Base-by-base conservation (phyloP, 176 grass and related monocot genomes). In the Coix lacrymajobi region DNA sequence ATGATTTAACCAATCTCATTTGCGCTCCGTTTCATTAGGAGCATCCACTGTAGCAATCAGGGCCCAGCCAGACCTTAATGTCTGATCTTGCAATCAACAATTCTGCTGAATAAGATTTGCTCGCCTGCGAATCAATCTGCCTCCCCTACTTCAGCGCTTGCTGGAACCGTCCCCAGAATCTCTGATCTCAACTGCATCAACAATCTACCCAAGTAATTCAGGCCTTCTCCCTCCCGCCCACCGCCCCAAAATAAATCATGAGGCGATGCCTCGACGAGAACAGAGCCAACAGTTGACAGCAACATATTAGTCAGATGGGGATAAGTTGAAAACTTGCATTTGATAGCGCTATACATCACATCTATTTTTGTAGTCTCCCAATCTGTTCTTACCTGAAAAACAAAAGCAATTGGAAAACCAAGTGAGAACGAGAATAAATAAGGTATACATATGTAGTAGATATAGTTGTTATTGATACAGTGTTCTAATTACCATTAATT, bases 161-260 rank as follows among this genome's bases (percentile, higher is more conserved):
- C 51, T 31, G 38, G 72, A 65, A 66, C 26, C 0, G 68, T 84
- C 41, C 90, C 81, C 28, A 90, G 77, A 56, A 95, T 83, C 62
- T 95, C 87, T 5, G 91, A 93, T 31, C 93, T 83, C 71, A 98
- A 54, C 79, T 92, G 92, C 91, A 98, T 98, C 46, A 98, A 83
- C 40, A 95, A 65, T 62, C 93, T 89, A 24, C 96, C 92, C 85
- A 98, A 80, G 71, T 95, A 98, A 85, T 98, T 98, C 34, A 98
- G 83, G 69, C 96, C 93, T 90, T 98, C 91, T 1, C 96, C 93
- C 66, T 93, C 91, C 0, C 96, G 89, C 3, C 89, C 96, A 40
- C 92, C 96, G 0, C 96, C 96, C 91, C 93, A 98, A 87, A 98
- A 99, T 69, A 96, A 78, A 88, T 99, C 91, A 22, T 99, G 96